Base-by-base conservation (phyloP, 2,329 filamentous ascomycete genomes). In the Daldinia sp. region DNA sequence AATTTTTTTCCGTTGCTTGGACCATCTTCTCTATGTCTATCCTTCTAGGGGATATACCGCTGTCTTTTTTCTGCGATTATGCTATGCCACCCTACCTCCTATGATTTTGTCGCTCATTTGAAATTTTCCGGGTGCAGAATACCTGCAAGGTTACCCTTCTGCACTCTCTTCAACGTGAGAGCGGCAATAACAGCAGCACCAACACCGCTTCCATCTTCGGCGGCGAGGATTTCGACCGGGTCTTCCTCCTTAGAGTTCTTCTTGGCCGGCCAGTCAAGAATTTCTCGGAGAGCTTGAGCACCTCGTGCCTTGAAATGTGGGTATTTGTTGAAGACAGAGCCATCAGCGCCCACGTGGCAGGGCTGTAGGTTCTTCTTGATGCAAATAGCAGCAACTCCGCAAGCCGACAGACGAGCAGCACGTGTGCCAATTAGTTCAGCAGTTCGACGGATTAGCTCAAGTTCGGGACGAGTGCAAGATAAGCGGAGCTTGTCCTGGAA, bases 281-380 rank as follows among this genome's bases (percentile, higher is more conserved):
- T 97, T 83, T 99, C 95, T 57, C 92, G 89, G 54, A 99, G 86
- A 25, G 95, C 95, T 77, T 90, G 85, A 11, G 95, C 94, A 58
- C 94, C 94, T 56, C 95, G 90, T 60, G 89, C 87, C 84, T 97
- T 97, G 87, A 99, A 99, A 80, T 97, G 91, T 10, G 95, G 95
- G 81, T 99, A 99, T 78, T 98, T 98, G 85, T 97, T 97, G 83
- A 99, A 99, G 56, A 99, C 94, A 15, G 92, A 96, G 34, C 95
- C 95, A 75, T 99, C 95, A 52, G 95, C 95, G 72, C 95, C 95
- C 39, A 99, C 95, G 78, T 98, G 95, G 82, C 92, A 96, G 34
- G 86, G 85, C 74, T 90, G 81, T 78, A 94, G 94, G 70, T 87
- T 86, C 86, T 97, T 98, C 89, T 98, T 98, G 81, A 90, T 96